These are phyloP conservation scores for Hypoxylon cercidicola DNA, from an alignment of 495 filamentous ascomycete species.

Conservation along the genomic window DNA sequence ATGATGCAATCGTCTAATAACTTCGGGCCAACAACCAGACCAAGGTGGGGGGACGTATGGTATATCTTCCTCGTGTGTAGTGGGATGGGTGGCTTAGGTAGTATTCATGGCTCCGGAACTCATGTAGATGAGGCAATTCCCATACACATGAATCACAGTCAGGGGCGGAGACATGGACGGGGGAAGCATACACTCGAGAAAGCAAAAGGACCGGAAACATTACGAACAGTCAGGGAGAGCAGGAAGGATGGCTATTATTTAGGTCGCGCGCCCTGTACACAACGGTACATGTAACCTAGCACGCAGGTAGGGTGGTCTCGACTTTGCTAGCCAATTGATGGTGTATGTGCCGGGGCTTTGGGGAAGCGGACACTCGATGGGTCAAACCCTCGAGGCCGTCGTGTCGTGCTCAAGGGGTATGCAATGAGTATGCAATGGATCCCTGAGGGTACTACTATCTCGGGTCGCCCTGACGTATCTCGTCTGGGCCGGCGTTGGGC, in stretches of 20 bases:
- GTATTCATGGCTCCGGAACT: slow-evolving; percentile 35
- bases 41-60: slow-evolving; percentile 9
- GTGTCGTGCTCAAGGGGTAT: slow-evolving; percentile 7
- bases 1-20: slow-evolving; percentile 23
- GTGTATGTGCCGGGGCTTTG: slow-evolving; percentile 34
- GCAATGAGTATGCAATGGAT: slow-evolving; percentile 10
- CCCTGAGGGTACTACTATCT: slow-evolving; percentile 24
- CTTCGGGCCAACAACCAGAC: slow-evolving; percentile 11
- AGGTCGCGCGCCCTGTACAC: slow-evolving; percentile 19
- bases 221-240: slow-evolving; percentile 20
- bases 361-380: slow-evolving; percentile 38
- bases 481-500: slow-evolving; percentile 7
- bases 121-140: slow-evolving; percentile 39
- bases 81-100: slow-evolving; percentile 25
- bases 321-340: slow-evolving; percentile 36
- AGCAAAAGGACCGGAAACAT: slow-evolving; percentile 32
- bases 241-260: slow-evolving; percentile 38
- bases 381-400: slow-evolving; percentile 7
- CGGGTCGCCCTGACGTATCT: slow-evolving; percentile 37
- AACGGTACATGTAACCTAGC: slow-evolving; percentile 37
- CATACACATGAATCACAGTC: slow-evolving; percentile 39
- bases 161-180: slow-evolving; percentile 23
- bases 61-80: slow-evolving; percentile 21
- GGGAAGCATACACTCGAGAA: slow-evolving; percentile 19
- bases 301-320: slow-evolving; percentile 25